phyloP scores from a whole-genome alignment of 352 stramenopile genomes.

The Phytophthora foliorum region DNA sequence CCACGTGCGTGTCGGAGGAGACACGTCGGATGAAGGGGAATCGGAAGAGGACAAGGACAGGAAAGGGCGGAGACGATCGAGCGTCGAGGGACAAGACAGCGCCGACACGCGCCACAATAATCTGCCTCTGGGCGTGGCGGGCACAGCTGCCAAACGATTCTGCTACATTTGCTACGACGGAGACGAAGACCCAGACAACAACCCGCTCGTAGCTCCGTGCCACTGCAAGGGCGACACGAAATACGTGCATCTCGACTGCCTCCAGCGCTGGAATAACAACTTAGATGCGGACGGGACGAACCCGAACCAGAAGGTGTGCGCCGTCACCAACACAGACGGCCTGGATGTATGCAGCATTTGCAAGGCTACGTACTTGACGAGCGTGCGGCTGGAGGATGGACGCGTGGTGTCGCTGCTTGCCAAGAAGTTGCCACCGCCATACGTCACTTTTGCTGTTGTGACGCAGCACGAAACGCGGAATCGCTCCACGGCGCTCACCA shows the following conservation, averaged over 20 bases:
- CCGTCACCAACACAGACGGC: constrained; percentile 91
- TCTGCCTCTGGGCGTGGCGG: constrained; percentile 55
- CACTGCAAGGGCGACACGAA: constrained; percentile 94
- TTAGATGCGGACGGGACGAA: constrained; percentile 80
- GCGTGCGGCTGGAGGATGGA: constrained; percentile 88
- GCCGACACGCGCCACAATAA: constrained; percentile 24
- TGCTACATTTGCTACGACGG: constrained; percentile 96
- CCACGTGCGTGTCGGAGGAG: constrained; percentile 44
- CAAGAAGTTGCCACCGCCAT: constrained; percentile 89
- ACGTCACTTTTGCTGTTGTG: constrained; percentile 93
- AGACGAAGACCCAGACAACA: constrained; percentile 85
- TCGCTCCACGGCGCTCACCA: constrained; percentile 87
- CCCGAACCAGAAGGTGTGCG: constrained; percentile 90
- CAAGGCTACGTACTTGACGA: constrained; percentile 93
- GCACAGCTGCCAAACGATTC: constrained; percentile 64
- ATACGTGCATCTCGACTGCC: constrained; percentile 93
- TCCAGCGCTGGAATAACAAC: constrained; percentile 94
- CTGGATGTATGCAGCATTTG: constrained; percentile 93
- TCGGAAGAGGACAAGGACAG: constrained; percentile 85
- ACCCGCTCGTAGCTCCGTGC: constrained; percentile 92
- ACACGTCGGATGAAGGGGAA: constrained; percentile 83
- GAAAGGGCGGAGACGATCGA: constrained; percentile 34
- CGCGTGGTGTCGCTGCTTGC: constrained; percentile 88
- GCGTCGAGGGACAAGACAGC: constrained; percentile 20
- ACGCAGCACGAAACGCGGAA: constrained; percentile 91